Evolutionary conservation across 768 basidiomycete species (phyloP).

Genomic region (Pisolithus albus): DNA sequence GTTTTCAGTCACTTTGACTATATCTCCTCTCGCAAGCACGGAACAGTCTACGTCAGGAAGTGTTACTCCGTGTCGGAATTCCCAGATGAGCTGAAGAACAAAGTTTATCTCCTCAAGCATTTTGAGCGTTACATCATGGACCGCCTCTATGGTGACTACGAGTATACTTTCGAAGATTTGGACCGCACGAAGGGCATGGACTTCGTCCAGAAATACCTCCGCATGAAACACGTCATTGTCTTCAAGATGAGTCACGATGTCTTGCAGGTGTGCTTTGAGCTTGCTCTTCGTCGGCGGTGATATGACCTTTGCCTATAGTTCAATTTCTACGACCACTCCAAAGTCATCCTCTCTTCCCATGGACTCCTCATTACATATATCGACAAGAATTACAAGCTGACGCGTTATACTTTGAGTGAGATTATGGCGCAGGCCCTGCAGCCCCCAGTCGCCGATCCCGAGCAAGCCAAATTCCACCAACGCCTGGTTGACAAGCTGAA

Average conservation of each 20-base stretch:
- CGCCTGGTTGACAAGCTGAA: slow-evolving; percentile 72
- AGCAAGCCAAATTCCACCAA: slow-evolving; percentile 54
- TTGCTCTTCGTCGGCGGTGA: neutral
- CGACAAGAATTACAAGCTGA: slow-evolving; percentile 79
- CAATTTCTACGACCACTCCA: slow-evolving; percentile 98
- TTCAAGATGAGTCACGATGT: slow-evolving; percentile 96
- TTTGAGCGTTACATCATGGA: slow-evolving; percentile 96
- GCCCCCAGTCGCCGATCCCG: slow-evolving; percentile 38
- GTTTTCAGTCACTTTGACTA: slow-evolving; percentile 78
- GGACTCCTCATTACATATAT: slow-evolving; percentile 83
- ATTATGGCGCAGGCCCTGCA: slow-evolving; percentile 60
- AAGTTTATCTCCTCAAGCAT: slow-evolving; percentile 88
- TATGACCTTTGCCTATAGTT: slow-evolving; percentile 49
- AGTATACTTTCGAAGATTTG: slow-evolving; percentile 71
- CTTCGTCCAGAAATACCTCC: slow-evolving; percentile 90
- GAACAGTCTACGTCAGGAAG: slow-evolving; percentile 64
- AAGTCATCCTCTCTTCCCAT: slow-evolving; percentile 79
- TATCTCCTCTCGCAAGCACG: slow-evolving; percentile 62
- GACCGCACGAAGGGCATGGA: slow-evolving; percentile 78
- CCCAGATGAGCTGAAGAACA: slow-evolving; percentile 80
- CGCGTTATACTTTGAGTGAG: slow-evolving; percentile 64
- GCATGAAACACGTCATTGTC: slow-evolving; percentile 96
- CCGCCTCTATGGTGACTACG: slow-evolving; percentile 75
- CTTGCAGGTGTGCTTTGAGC: slow-evolving; percentile 65
- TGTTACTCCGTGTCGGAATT: slow-evolving; percentile 62